Percentiles rank a stretch among this genome's conserved stretches.
These are phyloP conservation scores for Phytopythium kandeliae DNA, from an alignment of 352 stramenopile species.

Conservation along the genomic window DNA sequence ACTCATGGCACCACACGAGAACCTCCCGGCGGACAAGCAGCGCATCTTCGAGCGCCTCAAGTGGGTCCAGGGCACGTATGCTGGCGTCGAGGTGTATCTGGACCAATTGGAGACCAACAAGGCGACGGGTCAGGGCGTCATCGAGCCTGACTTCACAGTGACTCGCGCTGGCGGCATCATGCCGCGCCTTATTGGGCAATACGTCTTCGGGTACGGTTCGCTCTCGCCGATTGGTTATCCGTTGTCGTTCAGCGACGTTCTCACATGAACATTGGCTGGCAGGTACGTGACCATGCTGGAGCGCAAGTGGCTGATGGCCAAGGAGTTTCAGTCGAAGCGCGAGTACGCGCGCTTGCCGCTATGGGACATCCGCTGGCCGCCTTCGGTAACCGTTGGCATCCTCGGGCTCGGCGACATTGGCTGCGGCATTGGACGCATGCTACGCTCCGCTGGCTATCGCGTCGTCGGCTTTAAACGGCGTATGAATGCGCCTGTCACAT, in stretches of 20 bases:
- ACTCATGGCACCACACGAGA: conserved; percentile 24
- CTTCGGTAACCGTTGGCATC: conserved; percentile 36
- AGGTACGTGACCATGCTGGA: conserved; percentile 36
- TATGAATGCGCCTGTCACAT: conserved; percentile 6
- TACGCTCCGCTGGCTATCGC: conserved; percentile 36
- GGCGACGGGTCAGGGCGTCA: not conserved
- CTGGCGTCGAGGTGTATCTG: conserved; percentile 29
- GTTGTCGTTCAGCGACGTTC: too few relatives aligned
- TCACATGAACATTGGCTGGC: not conserved
- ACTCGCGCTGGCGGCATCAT: conserved; percentile 36
- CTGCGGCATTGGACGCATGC: conserved; percentile 35
- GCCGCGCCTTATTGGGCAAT: conserved; percentile 34
- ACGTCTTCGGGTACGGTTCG: conserved; percentile 23
- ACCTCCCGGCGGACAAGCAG: conserved; percentile 23
- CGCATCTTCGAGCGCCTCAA: conserved; percentile 22
- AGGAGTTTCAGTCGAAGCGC: conserved; percentile 19
- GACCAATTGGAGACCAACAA: conserved; percentile 7
- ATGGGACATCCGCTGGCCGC: conserved; percentile 19
- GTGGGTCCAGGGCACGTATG: conserved; percentile 39
- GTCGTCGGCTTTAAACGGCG: conserved; percentile 57
- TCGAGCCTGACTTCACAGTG: conserved; percentile 22
- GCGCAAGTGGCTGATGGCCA: conserved; percentile 24
- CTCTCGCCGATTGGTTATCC: too few relatives aligned
- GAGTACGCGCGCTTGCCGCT: conserved; percentile 20
- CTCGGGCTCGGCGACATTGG: conserved; percentile 48